Evolutionary conservation across 805 yeast genomes (phyloP).

Genomic region (Ogataea saltuana): DNA sequence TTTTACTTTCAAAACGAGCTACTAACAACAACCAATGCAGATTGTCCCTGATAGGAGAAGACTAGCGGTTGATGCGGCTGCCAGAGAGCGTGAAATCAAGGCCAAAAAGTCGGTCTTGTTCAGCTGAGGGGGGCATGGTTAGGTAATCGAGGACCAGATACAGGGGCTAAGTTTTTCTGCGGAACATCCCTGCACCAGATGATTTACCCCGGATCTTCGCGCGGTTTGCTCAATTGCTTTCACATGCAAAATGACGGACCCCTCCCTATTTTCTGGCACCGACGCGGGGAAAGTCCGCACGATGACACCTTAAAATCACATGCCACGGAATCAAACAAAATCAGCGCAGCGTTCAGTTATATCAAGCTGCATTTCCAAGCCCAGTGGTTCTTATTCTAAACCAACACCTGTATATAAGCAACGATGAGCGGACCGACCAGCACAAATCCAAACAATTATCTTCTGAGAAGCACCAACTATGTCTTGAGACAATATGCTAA

Average conservation of each 20-base stretch:
- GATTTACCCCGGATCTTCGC: constrained; percentile 10
- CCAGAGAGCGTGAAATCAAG: constrained; percentile 7
- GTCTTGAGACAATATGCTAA: constrained; percentile 23
- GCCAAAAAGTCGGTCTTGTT: constrained; percentile 11
- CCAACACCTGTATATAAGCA: neutral
- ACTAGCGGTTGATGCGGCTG: constrained; percentile 1
- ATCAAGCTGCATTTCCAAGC: too few relatives aligned
- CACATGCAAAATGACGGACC: constrained; percentile 5
- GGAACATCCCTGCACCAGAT: constrained; percentile 2
- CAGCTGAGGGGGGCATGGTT: neutral
- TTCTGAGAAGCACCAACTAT: constrained; percentile 16
- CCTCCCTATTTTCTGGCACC: neutral
- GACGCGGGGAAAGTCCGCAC: constrained; percentile 1
- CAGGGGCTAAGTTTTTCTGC: neutral
- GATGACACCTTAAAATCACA: too few relatives aligned
- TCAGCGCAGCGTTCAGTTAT: too few relatives aligned
- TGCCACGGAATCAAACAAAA: neutral
- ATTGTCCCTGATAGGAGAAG: constrained; percentile 25
- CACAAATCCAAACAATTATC: constrained; percentile 8
- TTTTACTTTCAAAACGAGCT: neutral
- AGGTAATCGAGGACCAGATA: neutral
- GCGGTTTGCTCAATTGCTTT: constrained; percentile 1
- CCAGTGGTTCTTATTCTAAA: neutral
- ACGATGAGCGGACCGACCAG: neutral
- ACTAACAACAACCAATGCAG: constrained; percentile 17